phyloP scores from a whole-genome alignment of 495 filamentous ascomycete species.

The Penicillium riverlandense region DNA sequence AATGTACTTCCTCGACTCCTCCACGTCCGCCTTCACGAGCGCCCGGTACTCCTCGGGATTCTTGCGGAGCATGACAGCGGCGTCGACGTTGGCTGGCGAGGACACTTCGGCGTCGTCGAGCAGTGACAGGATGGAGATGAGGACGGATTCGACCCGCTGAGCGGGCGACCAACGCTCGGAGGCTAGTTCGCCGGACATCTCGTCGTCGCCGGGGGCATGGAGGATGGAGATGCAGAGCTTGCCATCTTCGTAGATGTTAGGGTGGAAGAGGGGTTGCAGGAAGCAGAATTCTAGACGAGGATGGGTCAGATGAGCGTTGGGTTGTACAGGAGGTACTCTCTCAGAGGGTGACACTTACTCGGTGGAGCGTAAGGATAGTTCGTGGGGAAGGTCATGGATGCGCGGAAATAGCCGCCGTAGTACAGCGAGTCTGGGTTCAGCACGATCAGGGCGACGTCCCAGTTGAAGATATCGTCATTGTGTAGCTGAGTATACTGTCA shows the following conservation, averaged over 20 bases:
- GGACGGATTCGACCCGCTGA: conserved; percentile 87
- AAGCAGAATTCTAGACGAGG: conserved; percentile 68
- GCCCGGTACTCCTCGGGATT: conserved; percentile 58
- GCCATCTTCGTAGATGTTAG: conserved; percentile 88
- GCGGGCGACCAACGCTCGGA: conserved; percentile 88
- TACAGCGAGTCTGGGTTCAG: conserved; percentile 87
- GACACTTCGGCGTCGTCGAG: conserved; percentile 90
- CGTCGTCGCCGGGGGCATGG: conserved; percentile 84
- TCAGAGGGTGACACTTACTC: conserved; percentile 22
- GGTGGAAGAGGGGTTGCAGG: conserved; percentile 73
- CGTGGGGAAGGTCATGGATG: conserved; percentile 75
- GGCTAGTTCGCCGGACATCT: conserved; percentile 83
- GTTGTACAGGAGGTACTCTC: no score
- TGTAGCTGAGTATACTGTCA: conserved; percentile 43
- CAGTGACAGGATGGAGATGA: conserved; percentile 87
- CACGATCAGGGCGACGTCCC: conserved; percentile 83
- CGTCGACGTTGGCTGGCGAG: conserved; percentile 93
- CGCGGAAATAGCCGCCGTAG: conserved; percentile 88
- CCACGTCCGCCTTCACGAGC: conserved; percentile 61
- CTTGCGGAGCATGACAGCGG: conserved; percentile 76
- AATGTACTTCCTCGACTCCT: conserved; percentile 68
- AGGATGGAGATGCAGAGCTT: conserved; percentile 95
- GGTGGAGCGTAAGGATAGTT: conserved; percentile 93
- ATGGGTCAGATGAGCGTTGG: not conserved
- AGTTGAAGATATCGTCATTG: conserved; percentile 71